Evolutionary conservation across 352 stramenopile genomes (phyloP).

Genomic region (Halophytophthora batemanensis): DNA sequence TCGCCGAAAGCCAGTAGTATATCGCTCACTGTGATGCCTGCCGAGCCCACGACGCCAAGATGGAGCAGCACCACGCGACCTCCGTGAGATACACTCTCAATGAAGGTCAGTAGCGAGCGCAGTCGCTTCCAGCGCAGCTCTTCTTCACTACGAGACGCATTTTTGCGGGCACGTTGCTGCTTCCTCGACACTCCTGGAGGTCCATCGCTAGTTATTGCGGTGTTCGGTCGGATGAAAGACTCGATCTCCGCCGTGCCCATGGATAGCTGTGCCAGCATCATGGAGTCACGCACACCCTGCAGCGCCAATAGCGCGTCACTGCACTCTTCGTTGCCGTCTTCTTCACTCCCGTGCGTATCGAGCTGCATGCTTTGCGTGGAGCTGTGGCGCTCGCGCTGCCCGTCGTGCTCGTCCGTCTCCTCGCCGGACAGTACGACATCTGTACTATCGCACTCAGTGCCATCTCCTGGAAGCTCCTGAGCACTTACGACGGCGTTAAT

Average conservation of each 20-base stretch:
- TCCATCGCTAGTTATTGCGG: constrained; percentile 2
- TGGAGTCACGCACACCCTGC: constrained; percentile 60
- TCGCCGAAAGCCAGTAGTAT: constrained; percentile 58
- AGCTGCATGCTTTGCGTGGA: constrained; percentile 14
- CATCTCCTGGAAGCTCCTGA: constrained; percentile 31
- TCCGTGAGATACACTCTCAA: constrained; percentile 46
- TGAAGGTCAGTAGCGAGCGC: constrained; percentile 40
- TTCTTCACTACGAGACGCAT: constrained; percentile 27
- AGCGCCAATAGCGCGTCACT: constrained; percentile 55
- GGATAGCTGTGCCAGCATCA: constrained; percentile 53
- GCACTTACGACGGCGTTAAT: constrained; percentile 59
- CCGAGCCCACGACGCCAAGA: constrained; percentile 40
- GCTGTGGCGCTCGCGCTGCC: constrained; percentile 5
- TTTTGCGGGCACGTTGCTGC: constrained; percentile 28
- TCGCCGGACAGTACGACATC: constrained; percentile 41
- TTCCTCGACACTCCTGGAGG: constrained; percentile 17
- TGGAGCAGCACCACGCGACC: constrained; percentile 62
- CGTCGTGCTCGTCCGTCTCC: constrained; percentile 28
- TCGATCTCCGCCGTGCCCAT: constrained; percentile 37
- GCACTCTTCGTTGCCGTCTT: constrained; percentile 35
- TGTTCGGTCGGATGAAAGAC: constrained; percentile 14
- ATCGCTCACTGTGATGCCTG: constrained; percentile 47
- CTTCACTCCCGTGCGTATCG: constrained; percentile 20
- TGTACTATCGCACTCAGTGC: constrained; percentile 26
- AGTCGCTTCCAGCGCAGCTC: constrained; percentile 38